These are phyloP conservation scores for Aspergillus biplanus DNA, from an alignment of 495 filamentous ascomycete species.

Conservation along the genomic window DNA sequence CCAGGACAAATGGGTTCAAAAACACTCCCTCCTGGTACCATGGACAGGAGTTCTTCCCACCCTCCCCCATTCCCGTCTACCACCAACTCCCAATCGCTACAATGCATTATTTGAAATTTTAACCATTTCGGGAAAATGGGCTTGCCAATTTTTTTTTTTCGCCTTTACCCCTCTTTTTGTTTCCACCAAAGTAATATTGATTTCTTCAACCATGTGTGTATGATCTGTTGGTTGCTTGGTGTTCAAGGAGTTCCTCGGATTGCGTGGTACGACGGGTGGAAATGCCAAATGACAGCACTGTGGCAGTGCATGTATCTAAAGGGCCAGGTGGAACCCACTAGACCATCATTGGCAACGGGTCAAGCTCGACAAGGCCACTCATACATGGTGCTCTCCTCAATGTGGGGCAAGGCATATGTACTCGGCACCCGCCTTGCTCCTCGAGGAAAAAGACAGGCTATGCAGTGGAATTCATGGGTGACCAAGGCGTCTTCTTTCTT, in stretches of 20 bases:
- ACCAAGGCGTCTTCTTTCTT: constrained; percentile 1
- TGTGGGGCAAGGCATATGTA: constrained; percentile 18
- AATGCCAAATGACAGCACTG: constrained; percentile 45
- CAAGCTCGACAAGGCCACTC: constrained; percentile 26
- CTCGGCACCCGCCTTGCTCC: constrained; percentile 14
- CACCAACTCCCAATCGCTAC: too few species aligned
- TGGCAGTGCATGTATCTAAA: constrained; percentile 52
- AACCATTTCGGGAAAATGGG: too few species aligned
- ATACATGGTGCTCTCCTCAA: constrained; percentile 20
- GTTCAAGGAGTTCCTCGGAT: constrained; percentile 17
- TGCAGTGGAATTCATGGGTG: constrained; percentile 18
- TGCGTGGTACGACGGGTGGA: constrained; percentile 16
- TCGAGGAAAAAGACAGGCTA: not conserved
- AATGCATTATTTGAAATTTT: too few species aligned
- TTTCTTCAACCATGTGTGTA: not conserved
- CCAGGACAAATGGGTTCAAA: constrained; percentile 22
- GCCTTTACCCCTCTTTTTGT: not conserved
- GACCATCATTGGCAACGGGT: constrained; percentile 23
- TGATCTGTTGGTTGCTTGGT: constrained; percentile 5
- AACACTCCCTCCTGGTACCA: not conserved
- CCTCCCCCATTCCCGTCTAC: too few species aligned
- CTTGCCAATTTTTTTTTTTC: too few species aligned
- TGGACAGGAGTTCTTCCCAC: too few species aligned
- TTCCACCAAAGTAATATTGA: not conserved
- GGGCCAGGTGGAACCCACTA: constrained; percentile 28